Evolutionary conservation across 75 land plant genomes (phyloP).

Genomic region (Pinus albicaulis): DNA sequence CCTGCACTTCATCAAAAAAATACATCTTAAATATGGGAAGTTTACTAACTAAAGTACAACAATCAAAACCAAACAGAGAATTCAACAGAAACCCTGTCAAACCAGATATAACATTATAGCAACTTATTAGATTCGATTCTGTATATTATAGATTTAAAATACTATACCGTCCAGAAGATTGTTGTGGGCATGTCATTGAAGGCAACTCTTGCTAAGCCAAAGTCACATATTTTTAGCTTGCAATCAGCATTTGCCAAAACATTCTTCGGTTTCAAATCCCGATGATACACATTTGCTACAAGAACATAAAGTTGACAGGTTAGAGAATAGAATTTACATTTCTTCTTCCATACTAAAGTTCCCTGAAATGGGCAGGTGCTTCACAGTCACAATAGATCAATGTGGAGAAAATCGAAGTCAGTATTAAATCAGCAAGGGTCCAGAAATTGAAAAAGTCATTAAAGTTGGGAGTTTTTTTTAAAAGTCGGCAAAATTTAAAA

Average conservation of each 20-base stretch:
- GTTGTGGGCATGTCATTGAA: slow-evolving; percentile 96
- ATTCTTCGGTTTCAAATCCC: slow-evolving; percentile 92
- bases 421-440: no score
- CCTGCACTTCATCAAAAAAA: slow-evolving; percentile 28
- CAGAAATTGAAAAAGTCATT: no score
- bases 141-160: no score
- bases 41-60: no score
- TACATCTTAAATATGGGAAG: no score
- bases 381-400: no score
- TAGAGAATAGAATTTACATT: no score
- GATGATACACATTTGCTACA: slow-evolving; percentile 96
- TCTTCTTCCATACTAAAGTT: no score
- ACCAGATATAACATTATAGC: slow-evolving; percentile 1
- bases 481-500: no score
- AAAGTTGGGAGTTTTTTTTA: no score
- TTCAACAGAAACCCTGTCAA: not conserved
- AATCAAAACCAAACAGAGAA: not conserved
- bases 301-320: not conserved
- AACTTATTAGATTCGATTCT: not conserved
- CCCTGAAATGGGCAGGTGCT: no score
- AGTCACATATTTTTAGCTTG: slow-evolving; percentile 95
- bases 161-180: slow-evolving; percentile 89
- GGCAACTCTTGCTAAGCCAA: slow-evolving; percentile 96
- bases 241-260: slow-evolving; percentile 93
- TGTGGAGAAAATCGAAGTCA: no score